Evolutionary conservation across 768 basidiomycete species (phyloP).

Genomic region (Rickenella mellea): DNA sequence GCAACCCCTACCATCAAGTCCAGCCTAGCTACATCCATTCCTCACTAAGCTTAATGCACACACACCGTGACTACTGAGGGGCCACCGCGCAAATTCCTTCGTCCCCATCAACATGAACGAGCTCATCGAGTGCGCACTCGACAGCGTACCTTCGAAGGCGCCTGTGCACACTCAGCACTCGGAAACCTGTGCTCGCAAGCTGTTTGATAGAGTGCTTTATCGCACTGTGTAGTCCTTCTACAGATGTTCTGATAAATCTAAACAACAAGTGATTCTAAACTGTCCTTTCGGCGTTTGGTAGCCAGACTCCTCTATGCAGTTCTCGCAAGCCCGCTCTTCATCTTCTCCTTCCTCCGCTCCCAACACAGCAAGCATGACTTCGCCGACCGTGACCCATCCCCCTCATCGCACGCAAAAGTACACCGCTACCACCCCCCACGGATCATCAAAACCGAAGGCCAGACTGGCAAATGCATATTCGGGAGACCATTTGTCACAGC

Average conservation of each 20-base stretch:
- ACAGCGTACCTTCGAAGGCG: conserved; percentile 76
- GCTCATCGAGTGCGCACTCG: conserved; percentile 71
- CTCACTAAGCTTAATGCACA: too few species aligned
- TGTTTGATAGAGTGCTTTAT: conserved; percentile 70
- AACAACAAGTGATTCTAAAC: not conserved
- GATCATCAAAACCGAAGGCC: conserved; percentile 14
- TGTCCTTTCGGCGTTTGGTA: conserved; percentile 4
- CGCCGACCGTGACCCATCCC: conserved; percentile 47
- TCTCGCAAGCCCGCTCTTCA: conserved; percentile 48
- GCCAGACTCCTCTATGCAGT: conserved; percentile 21
- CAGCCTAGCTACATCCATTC: too few species aligned
- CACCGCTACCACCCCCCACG: not conserved
- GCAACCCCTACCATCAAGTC: too few species aligned
- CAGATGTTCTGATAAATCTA: not conserved
- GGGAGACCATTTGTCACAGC: conserved; percentile 75
- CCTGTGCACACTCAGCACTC: conserved; percentile 69
- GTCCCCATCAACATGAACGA: conserved; percentile 43
- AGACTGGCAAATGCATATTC: conserved; percentile 51
- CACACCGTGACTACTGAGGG: too few species aligned
- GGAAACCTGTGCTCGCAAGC: conserved; percentile 65
- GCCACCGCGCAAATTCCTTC: conserved; percentile 42
- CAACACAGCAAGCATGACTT: conserved; percentile 68
- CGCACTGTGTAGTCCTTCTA: conserved; percentile 34
- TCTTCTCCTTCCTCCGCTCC: conserved; percentile 48
- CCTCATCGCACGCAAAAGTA: conserved; percentile 16